Base-by-base conservation (phyloP, 768 basidiomycete genomes). In the Rhodotorula taiwanensis region DNA sequence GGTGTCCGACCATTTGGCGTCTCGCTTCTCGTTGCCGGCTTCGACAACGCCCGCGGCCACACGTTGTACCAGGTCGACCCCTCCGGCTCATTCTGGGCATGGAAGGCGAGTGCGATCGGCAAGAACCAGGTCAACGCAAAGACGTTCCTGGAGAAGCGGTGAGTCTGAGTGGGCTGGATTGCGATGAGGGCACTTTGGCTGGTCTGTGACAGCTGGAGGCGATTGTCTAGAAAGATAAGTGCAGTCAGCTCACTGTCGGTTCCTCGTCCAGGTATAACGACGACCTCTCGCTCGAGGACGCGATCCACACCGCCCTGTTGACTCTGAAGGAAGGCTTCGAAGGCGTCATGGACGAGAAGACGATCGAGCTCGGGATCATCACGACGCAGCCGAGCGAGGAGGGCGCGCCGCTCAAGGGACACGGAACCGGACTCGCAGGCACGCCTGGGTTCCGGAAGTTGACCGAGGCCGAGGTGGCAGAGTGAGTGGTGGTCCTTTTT, bases 111-210 rank as follows among this genome's bases (percentile, higher is more conserved):
- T 75, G 95, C 95, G 16, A 99, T 98, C 72, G 95, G 95, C 44
- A 99, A 99, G 80, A 98, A 98, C 78, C 97, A 98, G 91, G 85
- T 92, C 50, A 99, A 99, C 72, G 95, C 93, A 41, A 99, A 99
- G 79, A 99, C 95, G 13, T 99, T 99, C 78, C 77, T 99, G 70
- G 95, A 99, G 78, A 99, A 99, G 78, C 85, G 95, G 90, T 92
- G 70, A 73, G 84, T 77, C 51, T 8, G 14, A 7, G 23, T n/a
- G n/a, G 20, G 11, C 33, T 52, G 11, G 31, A 23, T 99, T 70
- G 95, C 98, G 78, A 99, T 98, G 78, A 85, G 95, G 90, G 92
- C 70, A 73, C 84, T 77, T 34, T 8, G 14, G 8, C 14, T n/a
- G n/a, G 20, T 11, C 33, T 52, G 11, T 23, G 13, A 39, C 10